phyloP scores from a whole-genome alignment of 345 rosid species.

The Boechera retrofracta region DNA sequence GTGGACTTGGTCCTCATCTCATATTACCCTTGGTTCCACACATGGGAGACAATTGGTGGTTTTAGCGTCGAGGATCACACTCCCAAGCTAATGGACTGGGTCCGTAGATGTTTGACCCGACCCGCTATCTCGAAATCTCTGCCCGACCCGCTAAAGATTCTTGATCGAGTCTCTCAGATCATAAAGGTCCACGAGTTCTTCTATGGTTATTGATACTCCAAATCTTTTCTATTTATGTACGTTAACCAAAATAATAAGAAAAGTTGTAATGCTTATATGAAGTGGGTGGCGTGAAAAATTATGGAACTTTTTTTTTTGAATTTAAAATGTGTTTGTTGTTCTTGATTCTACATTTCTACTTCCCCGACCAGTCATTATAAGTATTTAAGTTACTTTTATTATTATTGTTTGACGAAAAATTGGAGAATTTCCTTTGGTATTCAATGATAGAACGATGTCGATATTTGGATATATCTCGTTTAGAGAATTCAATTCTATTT shows the following conservation, averaged over 20 bases:
- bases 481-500: too few relatives aligned
- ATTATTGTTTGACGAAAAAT: too few relatives aligned
- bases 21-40: slow-evolving; percentile 48
- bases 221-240: neutral
- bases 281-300: neutral
- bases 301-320: too few relatives aligned
- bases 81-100: slow-evolving; percentile 45
- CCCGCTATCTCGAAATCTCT: slow-evolving; percentile 41
- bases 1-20: slow-evolving; percentile 46
- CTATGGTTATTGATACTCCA: slow-evolving; percentile 38
- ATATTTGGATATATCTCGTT: too few relatives aligned
- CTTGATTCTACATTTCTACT: too few relatives aligned
- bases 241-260: neutral
- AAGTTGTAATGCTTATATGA: neutral
- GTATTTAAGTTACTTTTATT: too few relatives aligned
- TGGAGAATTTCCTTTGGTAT: too few relatives aligned
- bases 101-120: slow-evolving; percentile 36
- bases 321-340: too few relatives aligned
- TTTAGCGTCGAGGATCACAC: slow-evolving; percentile 38
- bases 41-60: slow-evolving; percentile 41
- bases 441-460: too few relatives aligned
- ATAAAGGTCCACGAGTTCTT: slow-evolving; percentile 42
- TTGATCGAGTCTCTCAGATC: slow-evolving; percentile 44
- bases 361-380: too few relatives aligned
- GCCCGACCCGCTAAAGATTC: slow-evolving; percentile 38